phyloP scores from a whole-genome alignment of 2,329 filamentous ascomycete genomes.

The Microsporum canis region DNA sequence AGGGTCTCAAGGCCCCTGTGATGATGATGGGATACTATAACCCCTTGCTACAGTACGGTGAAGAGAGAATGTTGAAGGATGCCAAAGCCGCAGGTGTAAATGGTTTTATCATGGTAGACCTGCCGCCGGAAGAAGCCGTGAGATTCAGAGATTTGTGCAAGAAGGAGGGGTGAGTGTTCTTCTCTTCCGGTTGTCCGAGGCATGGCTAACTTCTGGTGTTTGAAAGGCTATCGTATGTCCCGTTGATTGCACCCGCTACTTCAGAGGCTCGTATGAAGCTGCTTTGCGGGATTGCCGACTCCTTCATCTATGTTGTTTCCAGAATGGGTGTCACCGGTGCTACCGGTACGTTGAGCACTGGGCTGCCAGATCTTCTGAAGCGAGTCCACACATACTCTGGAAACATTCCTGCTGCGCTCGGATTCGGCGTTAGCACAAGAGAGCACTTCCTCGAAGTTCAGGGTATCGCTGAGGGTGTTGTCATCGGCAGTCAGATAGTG shows the following conservation, averaged over 20 bases:
- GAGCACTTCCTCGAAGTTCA: conserved; percentile 87
- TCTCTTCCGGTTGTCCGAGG: not conserved
- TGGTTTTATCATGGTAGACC: conserved; percentile 91
- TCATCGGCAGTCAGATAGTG: conserved; percentile 93
- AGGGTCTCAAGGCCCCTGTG: conserved; percentile 69
- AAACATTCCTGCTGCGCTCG: conserved; percentile 79
- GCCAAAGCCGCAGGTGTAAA: conserved; percentile 77
- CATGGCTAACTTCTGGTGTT: not conserved
- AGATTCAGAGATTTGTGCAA: conserved; percentile 79
- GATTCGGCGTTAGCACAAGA: conserved; percentile 89
- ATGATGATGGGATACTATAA: conserved; percentile 99
- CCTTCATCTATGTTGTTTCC: conserved; percentile 97
- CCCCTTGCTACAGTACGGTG: conserved; percentile 84
- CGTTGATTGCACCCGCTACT: conserved; percentile 89
- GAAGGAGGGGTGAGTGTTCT: conserved; percentile 52
- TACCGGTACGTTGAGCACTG: conserved; percentile 66
- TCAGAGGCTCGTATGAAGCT: conserved; percentile 90
- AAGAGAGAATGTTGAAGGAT: conserved; percentile 76
- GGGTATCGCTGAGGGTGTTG: conserved; percentile 78
- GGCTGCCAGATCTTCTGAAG: conserved; percentile 67
- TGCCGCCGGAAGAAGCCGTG: conserved; percentile 91
- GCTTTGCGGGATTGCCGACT: conserved; percentile 91
- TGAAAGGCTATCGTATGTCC: conserved; percentile 74
- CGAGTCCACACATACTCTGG: conserved; percentile 88
- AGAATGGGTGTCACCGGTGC: conserved; percentile 95